These are phyloP conservation scores for Cucumis cinereus DNA, from an alignment of 306 rosid species.

Conservation along the genomic window DNA sequence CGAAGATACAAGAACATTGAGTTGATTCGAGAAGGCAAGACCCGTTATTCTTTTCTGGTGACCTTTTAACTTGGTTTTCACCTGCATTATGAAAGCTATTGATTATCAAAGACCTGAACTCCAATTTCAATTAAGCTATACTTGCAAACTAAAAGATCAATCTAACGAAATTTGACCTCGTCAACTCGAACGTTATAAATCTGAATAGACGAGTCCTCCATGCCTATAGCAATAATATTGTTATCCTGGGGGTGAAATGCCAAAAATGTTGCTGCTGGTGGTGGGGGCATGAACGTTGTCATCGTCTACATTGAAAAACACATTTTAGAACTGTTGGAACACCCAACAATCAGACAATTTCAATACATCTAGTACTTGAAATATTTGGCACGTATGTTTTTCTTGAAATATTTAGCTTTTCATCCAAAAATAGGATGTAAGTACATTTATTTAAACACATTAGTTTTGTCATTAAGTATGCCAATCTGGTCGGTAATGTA, in stretches of 20 bases:
- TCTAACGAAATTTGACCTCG: slow-evolving; percentile 37
- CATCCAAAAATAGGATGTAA: neutral
- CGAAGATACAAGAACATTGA: slow-evolving; percentile 93
- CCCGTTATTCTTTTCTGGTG: slow-evolving; percentile 99
- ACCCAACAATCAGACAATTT: neutral
- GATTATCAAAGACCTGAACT: neutral
- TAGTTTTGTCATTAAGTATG: neutral
- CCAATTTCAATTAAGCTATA: neutral
- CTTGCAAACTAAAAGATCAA: neutral
- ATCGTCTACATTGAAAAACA: slow-evolving; percentile 56
- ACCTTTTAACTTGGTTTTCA: slow-evolving; percentile 87
- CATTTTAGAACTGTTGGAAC: slow-evolving; percentile 4
- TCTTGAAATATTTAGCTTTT: neutral
- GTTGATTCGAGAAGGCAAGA: slow-evolving; percentile 77
- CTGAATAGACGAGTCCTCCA: slow-evolving; percentile 95
- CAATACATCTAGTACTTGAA: neutral
- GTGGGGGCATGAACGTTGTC: slow-evolving; percentile 99
- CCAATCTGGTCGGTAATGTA: neutral
- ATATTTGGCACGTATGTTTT: neutral
- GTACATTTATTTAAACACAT: neutral
- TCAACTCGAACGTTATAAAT: slow-evolving; percentile 94
- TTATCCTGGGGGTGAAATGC: slow-evolving; percentile 99
- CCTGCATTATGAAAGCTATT: slow-evolving; percentile 30
- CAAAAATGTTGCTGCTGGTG: slow-evolving; percentile 97
- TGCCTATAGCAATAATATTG: slow-evolving; percentile 96